A percentile compares a stretch with the other conserved stretches of the same genome.
Evolutionary conservation across 2,329 filamentous ascomycete genomes (phyloP).

Genomic region (Fusarium sp.): DNA sequence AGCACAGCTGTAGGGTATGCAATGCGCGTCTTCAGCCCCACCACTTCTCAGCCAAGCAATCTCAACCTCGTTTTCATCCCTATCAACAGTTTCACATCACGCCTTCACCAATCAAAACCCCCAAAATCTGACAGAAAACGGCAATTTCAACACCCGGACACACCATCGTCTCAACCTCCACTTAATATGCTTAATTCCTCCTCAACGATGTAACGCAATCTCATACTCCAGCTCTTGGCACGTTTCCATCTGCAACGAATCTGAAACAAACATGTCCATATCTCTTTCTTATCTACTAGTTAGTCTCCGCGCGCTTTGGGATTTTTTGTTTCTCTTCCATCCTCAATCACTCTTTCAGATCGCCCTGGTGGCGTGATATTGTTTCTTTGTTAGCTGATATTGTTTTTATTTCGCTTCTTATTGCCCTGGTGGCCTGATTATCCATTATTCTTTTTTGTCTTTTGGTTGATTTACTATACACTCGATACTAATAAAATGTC

Average conservation of each 20-base stretch:
- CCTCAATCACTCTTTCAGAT: neutral
- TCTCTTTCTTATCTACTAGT: no score
- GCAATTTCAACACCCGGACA: neutral
- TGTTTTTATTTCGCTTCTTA: neutral
- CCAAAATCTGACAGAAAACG: neutral
- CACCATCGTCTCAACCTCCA: slow-evolving; percentile 11
- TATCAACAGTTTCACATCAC: neutral
- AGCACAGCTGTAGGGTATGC: no score
- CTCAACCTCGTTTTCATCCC: neutral
- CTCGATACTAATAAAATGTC: slow-evolving; percentile 43
- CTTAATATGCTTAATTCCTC: slow-evolving; percentile 1
- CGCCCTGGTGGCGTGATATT: slow-evolving; percentile 5
- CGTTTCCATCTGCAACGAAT: slow-evolving; percentile 7
- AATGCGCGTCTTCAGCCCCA: no score
- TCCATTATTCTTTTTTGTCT: neutral
- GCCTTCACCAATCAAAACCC: neutral
- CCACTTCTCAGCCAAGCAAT: no score
- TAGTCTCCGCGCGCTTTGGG: no score
- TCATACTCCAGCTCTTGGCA: neutral
- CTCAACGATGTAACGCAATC: slow-evolving; percentile 7
- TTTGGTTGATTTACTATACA: neutral
- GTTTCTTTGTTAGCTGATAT: neutral
- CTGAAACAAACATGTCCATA: neutral
- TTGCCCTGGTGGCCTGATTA: neutral
- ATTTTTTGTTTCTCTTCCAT: neutral